These are phyloP conservation scores for Nicotiana sylvestris DNA, from an alignment of 257 asterid genomes.

Conservation along the genomic window DNA sequence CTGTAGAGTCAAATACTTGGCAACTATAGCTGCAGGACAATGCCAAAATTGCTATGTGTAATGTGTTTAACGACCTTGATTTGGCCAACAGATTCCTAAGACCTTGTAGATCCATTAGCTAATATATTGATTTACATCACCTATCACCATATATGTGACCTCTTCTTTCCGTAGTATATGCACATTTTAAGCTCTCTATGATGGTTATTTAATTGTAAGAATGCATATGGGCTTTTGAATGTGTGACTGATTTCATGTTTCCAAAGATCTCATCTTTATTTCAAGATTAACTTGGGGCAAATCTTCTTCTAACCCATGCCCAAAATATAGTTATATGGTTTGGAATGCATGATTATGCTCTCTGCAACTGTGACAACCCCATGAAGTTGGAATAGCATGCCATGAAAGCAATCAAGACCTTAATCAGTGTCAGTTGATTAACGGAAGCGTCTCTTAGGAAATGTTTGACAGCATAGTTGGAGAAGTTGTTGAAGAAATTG, in stretches of 20 bases:
- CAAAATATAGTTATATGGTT: too few species aligned
- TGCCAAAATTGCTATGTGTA: too few species aligned
- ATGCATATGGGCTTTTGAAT: not conserved
- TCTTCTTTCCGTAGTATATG: too few species aligned
- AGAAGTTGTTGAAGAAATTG: too few species aligned
- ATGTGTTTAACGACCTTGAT: too few species aligned
- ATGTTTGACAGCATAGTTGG: too few species aligned
- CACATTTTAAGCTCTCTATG: too few species aligned
- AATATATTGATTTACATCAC: not conserved
- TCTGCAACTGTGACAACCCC: slow-evolving; percentile 42
- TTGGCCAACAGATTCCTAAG: too few species aligned
- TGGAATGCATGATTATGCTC: not conserved
- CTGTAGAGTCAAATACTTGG: too few species aligned
- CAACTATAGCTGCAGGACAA: too few species aligned
- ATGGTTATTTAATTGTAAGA: not conserved
- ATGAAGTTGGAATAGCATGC: slow-evolving; percentile 56
- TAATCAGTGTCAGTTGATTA: slow-evolving; percentile 34
- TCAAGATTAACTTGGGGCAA: not conserved
- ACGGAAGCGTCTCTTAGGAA: slow-evolving; percentile 46
- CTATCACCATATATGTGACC: too few species aligned
- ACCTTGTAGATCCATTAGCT: not conserved
- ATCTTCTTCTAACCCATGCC: too few species aligned
- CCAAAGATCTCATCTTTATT: not conserved
- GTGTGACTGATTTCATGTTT: not conserved
- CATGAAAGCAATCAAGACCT: slow-evolving; percentile 31